A percentile compares a stretch with the other conserved stretches of the same genome.
phyloP scores from a whole-genome alignment of 345 rosid species.

The Raphanus raphanistrum region DNA sequence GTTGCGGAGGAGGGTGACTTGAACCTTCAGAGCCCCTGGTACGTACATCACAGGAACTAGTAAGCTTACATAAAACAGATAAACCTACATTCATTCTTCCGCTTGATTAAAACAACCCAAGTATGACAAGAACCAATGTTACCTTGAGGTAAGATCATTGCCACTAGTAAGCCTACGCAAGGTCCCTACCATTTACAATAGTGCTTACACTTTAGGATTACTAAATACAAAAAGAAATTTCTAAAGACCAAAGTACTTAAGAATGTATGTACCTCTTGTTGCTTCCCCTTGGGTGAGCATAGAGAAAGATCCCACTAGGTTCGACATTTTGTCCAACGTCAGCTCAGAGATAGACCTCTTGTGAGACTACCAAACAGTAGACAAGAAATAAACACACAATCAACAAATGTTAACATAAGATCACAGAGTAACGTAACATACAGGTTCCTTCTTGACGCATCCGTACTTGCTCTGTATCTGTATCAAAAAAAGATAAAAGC shows the following conservation, averaged over 20 bases:
- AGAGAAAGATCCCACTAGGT: slow-evolving; percentile 71
- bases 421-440: slow-evolving; percentile 41
- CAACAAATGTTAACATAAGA: background rate
- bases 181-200: slow-evolving; percentile 46
- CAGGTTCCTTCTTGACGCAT: slow-evolving; percentile 60
- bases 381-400: slow-evolving; percentile 19
- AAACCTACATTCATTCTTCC: background rate
- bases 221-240: background rate
- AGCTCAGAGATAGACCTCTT: slow-evolving; percentile 78
- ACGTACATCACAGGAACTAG: background rate
- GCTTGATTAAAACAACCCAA: background rate
- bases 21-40: slow-evolving; percentile 58
- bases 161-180: slow-evolving; percentile 56
- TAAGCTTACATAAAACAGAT: slow-evolving; percentile 6
- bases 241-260: background rate
- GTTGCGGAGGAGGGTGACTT: slow-evolving; percentile 51
- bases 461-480: slow-evolving; percentile 97
- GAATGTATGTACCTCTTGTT: slow-evolving; percentile 50
- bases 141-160: slow-evolving; percentile 66
- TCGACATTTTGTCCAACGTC: slow-evolving; percentile 74
- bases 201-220: background rate
- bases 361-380: slow-evolving; percentile 50
- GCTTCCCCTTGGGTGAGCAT: slow-evolving; percentile 55
- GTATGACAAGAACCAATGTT: slow-evolving; percentile 26
- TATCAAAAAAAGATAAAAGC: slow-evolving; percentile 21